Conservation (phyloP, 1,284 basidiomycete species). For the Fistulina hepatica region DNA sequence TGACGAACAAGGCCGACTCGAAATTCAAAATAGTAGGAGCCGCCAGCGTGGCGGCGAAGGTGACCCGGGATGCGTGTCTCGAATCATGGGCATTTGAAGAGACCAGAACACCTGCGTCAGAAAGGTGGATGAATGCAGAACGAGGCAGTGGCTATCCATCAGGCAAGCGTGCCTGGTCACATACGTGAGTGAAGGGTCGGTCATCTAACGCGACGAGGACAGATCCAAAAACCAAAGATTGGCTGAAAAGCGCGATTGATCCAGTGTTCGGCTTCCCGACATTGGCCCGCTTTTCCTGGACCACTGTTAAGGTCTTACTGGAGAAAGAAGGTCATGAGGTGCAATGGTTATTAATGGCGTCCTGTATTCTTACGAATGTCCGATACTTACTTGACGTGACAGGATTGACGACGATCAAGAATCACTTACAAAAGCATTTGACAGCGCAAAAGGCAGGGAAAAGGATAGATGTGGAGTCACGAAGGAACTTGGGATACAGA, state of each 20-base stretch:
- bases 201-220: conserved; percentile 11
- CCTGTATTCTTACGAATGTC: background rate
- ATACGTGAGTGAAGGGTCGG: background rate
- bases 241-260: conserved; percentile 70
- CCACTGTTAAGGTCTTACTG: conserved; percentile 80
- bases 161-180: conserved; percentile 33
- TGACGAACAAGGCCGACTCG: conserved; percentile 88
- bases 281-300: conserved; percentile 92
- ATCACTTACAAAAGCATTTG: conserved; percentile 64
- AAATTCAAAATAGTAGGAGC: conserved; percentile 96
- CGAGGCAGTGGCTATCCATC: conserved; percentile 64
- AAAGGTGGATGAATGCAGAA: background rate
- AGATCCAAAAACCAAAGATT: conserved; percentile 91
- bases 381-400: conserved; percentile 2
- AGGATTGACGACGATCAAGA: conserved; percentile 79
- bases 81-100: conserved; percentile 79
- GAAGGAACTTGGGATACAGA: conserved; percentile 63
- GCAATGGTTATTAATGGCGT: conserved; percentile 75
- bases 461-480: conserved; percentile 58
- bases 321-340: conserved; percentile 72
- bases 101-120: conserved; percentile 13
- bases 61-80: conserved; percentile 86
- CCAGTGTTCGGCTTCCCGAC: conserved; percentile 90
- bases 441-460: conserved; percentile 52
- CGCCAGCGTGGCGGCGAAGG: conserved; percentile 94